These are phyloP conservation scores for Termitomyces titanicus DNA, from an alignment of 768 basidiomycete species.

Conservation along the genomic window DNA sequence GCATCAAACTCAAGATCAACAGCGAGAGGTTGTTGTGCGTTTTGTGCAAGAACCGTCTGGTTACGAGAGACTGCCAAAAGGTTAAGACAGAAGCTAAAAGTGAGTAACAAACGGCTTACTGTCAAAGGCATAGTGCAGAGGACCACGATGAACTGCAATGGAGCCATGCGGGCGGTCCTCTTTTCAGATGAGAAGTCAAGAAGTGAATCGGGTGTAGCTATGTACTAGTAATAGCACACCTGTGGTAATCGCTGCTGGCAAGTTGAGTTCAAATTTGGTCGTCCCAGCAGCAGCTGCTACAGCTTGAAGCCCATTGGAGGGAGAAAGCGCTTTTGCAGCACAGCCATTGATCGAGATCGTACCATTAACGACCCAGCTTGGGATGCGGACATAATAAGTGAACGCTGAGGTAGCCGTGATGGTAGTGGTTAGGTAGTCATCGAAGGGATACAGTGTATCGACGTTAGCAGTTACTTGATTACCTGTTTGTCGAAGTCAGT, in stretches of 20 bases:
- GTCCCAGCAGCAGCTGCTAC: constrained; percentile 37
- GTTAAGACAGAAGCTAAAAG: background rate
- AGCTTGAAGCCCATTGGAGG: constrained; percentile 41
- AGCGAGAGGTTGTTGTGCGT: constrained; percentile 41
- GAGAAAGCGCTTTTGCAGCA: constrained; percentile 31
- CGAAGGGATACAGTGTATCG: constrained; percentile 47
- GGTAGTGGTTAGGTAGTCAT: constrained; percentile 39
- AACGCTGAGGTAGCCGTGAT: constrained; percentile 36
- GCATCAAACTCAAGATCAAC: constrained; percentile 50
- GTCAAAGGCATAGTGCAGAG: constrained; percentile 53
- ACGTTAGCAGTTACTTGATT: constrained; percentile 38
- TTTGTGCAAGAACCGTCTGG: constrained; percentile 35
- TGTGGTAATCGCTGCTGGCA: constrained; percentile 44
- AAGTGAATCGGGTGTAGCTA: too few species aligned
- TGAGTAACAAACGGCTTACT: constrained; percentile 25
- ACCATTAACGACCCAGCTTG: constrained; percentile 42
- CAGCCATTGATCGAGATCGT: constrained; percentile 41
- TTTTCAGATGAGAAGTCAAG: constrained; percentile 11
- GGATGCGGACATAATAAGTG: constrained; percentile 44
- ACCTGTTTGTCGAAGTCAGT: constrained; percentile 17
- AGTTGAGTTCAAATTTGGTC: constrained; percentile 39
- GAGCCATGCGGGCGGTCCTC: constrained; percentile 49
- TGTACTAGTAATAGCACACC: constrained; percentile 25
- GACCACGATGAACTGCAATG: constrained; percentile 51
- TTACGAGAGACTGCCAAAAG: constrained; percentile 25